Conservation (phyloP, 1,284 basidiomycete species). For the Ceratobasidium sp. region DNA sequence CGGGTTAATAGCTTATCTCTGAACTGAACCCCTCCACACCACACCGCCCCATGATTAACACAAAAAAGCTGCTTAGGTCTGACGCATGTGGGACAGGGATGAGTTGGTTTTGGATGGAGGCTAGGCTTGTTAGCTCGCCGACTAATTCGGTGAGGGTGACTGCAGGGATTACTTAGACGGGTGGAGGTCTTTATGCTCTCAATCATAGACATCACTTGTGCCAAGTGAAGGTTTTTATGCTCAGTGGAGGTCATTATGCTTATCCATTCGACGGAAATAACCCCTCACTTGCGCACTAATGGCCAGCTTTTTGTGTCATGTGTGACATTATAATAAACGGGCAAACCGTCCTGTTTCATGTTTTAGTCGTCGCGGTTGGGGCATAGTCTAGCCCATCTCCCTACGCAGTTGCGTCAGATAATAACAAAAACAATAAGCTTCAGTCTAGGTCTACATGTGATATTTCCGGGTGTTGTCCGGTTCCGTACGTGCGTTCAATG, state of each 20-base stretch:
- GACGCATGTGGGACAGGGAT: not conserved
- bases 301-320: not conserved
- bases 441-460: conserved; percentile 7
- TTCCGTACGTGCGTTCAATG: no score
- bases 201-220: no score
- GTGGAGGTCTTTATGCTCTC: no score
- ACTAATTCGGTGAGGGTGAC: not conserved
- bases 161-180: not conserved
- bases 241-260: no score
- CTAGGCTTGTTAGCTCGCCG: not conserved
- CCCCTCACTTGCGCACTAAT: not conserved
- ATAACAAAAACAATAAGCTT: conserved; percentile 27
- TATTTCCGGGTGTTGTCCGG: not conserved
- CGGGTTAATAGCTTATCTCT: conserved; percentile 20
- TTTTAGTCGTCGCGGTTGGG: no score
- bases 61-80: not conserved
- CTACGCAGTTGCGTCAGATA: no score
- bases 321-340: no score
- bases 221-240: conserved; percentile 14
- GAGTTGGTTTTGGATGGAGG: not conserved
- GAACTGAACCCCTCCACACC: no score
- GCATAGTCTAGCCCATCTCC: conserved; percentile 16
- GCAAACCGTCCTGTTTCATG: no score
- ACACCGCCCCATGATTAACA: not conserved
- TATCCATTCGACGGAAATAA: conserved; percentile 1